Evolutionary conservation across 306 rosid genomes (phyloP).

Genomic region (Trichosanthes truncata): DNA sequence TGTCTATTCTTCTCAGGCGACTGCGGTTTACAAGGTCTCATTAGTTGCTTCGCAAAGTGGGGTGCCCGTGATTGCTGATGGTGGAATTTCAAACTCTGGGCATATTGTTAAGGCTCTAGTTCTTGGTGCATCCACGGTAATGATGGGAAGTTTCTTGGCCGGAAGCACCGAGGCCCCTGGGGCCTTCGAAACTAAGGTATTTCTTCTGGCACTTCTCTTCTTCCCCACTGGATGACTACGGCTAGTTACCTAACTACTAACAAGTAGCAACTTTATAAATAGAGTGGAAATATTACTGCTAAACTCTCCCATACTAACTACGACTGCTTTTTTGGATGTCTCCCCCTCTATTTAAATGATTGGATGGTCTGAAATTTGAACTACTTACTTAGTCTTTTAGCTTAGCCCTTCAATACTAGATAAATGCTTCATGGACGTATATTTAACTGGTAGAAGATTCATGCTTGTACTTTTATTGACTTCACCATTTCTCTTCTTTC

Average conservation of each 20-base stretch:
- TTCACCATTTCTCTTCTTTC: neutral
- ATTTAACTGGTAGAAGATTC: neutral
- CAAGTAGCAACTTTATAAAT: neutral
- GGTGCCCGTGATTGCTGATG: constrained; percentile 88
- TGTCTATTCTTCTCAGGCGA: constrained; percentile 39
- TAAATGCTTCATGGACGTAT: neutral
- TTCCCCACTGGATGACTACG: neutral
- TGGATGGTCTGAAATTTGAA: neutral
- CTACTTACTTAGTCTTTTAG: neutral
- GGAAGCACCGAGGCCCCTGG: constrained; percentile 94
- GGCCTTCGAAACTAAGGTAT: constrained; percentile 63
- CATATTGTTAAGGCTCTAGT: constrained; percentile 81
- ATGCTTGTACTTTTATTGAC: neutral
- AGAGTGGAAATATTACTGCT: neutral
- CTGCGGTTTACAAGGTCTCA: constrained; percentile 83
- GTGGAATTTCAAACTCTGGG: constrained; percentile 90
- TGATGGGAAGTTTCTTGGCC: constrained; percentile 97
- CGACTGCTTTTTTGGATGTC: neutral
- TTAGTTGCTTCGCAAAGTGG: constrained; percentile 58
- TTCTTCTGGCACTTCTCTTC: neutral
- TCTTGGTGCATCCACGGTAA: constrained; percentile 83
- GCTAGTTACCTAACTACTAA: neutral
- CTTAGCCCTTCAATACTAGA: neutral
- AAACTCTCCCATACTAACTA: neutral
- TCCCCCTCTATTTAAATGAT: neutral